These are phyloP conservation scores for Voacanga thouarsii DNA, from an alignment of 257 asterid genomes.

Conservation along the genomic window DNA sequence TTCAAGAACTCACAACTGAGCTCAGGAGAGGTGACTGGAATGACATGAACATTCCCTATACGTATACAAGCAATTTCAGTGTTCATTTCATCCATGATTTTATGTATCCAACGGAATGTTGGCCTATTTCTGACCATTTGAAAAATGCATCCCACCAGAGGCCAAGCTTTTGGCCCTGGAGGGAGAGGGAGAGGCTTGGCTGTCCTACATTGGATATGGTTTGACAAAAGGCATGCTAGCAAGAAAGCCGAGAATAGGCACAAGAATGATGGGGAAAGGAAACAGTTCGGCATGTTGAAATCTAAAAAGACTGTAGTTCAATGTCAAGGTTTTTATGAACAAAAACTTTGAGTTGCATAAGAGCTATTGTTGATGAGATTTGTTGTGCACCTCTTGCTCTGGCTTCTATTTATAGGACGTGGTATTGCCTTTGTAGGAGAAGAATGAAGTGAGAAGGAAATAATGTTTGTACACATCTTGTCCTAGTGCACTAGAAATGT, in stretches of 20 bases:
- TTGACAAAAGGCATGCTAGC: neutral
- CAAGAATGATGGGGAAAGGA: neutral
- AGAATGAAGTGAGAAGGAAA: no score
- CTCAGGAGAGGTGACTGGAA: constrained; percentile 17
- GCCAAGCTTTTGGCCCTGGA: constrained; percentile 24
- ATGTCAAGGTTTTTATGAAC: no score
- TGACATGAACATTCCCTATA: neutral
- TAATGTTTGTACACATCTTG: no score
- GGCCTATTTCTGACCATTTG: constrained; percentile 5
- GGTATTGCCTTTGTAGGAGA: no score
- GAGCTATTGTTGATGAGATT: no score
- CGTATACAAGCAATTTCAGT: constrained; percentile 18
- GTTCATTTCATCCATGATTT: constrained; percentile 11
- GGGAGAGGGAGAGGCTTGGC: constrained; percentile 1
- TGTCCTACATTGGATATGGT: neutral
- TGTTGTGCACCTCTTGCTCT: no score
- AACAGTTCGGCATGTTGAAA: neutral
- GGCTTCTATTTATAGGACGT: no score
- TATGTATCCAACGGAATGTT: constrained; percentile 10
- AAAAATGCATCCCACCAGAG: constrained; percentile 4
- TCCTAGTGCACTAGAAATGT: no score
- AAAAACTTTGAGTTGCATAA: no score
- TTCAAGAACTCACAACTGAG: constrained; percentile 12
- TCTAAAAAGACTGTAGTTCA: no score
- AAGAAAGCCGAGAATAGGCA: neutral